Evolutionary conservation across 1,284 basidiomycete genomes (phyloP), one percentile per base, ranked within the genome.

Genomic region (Pisolithus thermaeus): DNA sequence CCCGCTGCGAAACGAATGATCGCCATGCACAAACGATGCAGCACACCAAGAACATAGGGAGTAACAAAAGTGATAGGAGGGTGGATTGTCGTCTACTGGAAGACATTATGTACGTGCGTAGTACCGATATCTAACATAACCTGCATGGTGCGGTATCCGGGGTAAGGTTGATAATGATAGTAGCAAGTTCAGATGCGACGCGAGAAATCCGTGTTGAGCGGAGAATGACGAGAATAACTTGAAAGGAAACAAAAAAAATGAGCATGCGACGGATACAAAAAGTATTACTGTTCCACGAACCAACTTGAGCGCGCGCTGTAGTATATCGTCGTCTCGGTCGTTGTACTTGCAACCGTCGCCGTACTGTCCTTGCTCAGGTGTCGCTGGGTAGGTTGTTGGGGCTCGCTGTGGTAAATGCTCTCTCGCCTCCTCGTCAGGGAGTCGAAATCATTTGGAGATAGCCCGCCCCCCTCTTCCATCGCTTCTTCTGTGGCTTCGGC

Each of bases 241-340:
- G 38, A 39, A 20, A 39, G 7, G n/a, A n/a, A n/a, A n/a, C n/a
- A n/a, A 23, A n/a, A 22, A 20, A 43, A 23, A 22, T 43, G 22
- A 43, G 22, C 18, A 16, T 16, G 41, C 7, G 16, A 16, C 1
- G 16, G 23, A 27, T 8, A 16, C 11, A 16, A 27, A 43, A 23
- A 23, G 14, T 11, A 27, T 27, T 8, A 43, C 25, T 12, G 25
- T 27, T 6, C 20, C 8, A 53, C 53, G 49, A 59, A 35, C 20
- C 60, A 42, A 49, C 67, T 67, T 44, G 64, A 69, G 27, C 61
- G 62, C 6, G 67, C 64, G 46, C 64, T 66, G 39, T 66, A 68
- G 53, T 62, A 66, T 25, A 49, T 38, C 28, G 62, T 56, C 22
- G 62, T 56, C 28, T 56, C 64, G n/a, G 46, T 52, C 25, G 62